Evolutionary conservation across 768 basidiomycete genomes (phyloP), one percentile per base, ranked within the genome.

Genomic region (Clitopilus passeckerianus): DNA sequence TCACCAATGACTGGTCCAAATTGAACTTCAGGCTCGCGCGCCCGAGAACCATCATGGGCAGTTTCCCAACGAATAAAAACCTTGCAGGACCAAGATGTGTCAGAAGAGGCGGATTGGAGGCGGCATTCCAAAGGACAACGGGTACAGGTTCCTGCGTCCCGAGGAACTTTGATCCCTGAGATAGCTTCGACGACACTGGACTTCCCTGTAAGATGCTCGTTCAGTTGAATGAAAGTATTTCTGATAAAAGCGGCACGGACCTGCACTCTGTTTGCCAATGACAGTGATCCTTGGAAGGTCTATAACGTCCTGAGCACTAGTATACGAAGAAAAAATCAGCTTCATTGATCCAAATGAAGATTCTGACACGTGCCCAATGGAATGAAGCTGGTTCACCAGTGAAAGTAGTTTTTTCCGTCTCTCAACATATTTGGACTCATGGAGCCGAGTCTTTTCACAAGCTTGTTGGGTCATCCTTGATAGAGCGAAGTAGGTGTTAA

Each of bases 1-100:
- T 77, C 60, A 5, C 66, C 69, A 52, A 82, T 69, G 15, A 64
- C 37, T 15, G 37, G 12, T 22, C 46, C 46, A 23, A 50, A 50
- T 18, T n/a, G 6, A 23, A 23, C 46, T 50, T 50, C 46, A 20
- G 46, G 46, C 20, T 23, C 46, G 5, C 46, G 46, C 6, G 22
- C 18, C 3, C 20, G 46, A 12, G 12, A 3, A 5, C 22, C 46
- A 20, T 50, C 20, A 22, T 4, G 6, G 18, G 20, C 12, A 23
- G 16, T 5, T 20, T 50, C 46, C 20, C 20, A 18, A 12, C 46
- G 46, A 50, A 50, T 50, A 12, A 18, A 50, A 22, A 23, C 46
- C 20, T 50, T 7, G 46, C 46, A 50, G 16, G 46, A 50, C 46
- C 46, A 50, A 2, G 46, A n/a, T 3, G 46, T 50, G 22, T 20